phyloP scores from a whole-genome alignment of 768 basidiomycete genomes.

The Calvatia gigantea region DNA sequence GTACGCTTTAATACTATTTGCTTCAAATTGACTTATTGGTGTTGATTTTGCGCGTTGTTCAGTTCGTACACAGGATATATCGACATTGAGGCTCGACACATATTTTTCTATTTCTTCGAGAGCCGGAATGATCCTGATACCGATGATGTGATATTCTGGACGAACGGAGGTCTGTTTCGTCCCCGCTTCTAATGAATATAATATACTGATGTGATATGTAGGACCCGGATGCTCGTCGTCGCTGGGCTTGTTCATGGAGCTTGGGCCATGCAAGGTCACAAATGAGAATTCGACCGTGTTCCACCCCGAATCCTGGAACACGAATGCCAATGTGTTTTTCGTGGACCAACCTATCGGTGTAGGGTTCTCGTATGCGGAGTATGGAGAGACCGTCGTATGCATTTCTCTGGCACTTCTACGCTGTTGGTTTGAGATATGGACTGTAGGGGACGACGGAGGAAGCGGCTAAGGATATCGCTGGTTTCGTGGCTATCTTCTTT shows the following conservation, averaged over 20 bases:
- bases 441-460: constrained; percentile 60
- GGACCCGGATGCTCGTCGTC: constrained; percentile 10
- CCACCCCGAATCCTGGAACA: constrained; percentile 65
- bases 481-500: constrained; percentile 71
- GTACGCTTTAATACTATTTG: constrained; percentile 21
- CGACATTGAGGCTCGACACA: constrained; percentile 56
- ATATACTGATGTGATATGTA: background rate
- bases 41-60: background rate
- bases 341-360: constrained; percentile 60
- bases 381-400: constrained; percentile 55
- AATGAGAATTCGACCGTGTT: constrained; percentile 46
- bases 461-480: constrained; percentile 66
- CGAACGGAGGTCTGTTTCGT: constrained; percentile 36
- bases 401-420: background rate
- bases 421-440: background rate
- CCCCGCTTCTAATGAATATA: background rate
- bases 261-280: constrained; percentile 65
- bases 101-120: constrained; percentile 81
- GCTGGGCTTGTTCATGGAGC: constrained; percentile 4
- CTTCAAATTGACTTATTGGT: background rate
- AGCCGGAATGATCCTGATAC: constrained; percentile 56
- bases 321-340: constrained; percentile 60
- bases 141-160: constrained; percentile 62
- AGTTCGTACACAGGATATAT: constrained; percentile 68
- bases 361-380: constrained; percentile 62